Percentiles rank a stretch among this genome's conserved stretches.
phyloP scores from a whole-genome alignment of 2,329 filamentous ascomycete genomes.

The Cladosporium sp. region DNA sequence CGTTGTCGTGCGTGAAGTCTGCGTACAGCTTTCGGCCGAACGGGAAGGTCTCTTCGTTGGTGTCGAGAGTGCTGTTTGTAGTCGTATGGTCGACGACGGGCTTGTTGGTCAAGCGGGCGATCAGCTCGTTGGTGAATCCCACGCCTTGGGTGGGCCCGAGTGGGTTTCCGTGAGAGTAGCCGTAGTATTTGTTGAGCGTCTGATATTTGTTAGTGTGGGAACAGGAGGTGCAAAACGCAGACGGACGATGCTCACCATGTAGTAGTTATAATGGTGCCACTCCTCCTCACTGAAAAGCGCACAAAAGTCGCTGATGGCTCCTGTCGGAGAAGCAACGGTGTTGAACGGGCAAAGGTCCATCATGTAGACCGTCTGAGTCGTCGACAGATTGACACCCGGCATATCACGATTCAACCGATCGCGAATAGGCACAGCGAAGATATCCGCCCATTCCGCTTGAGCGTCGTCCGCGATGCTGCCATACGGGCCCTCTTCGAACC shows the following conservation, averaged over 20 bases:
- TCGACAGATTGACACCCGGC: conserved; percentile 61
- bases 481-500: conserved; percentile 61
- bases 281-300: conserved; percentile 71
- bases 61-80: conserved; percentile 74
- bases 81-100: conserved; percentile 69
- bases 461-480: conserved; percentile 47
- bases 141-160: conserved; percentile 82
- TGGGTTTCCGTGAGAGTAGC: conserved; percentile 69
- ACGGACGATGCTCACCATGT: conserved; percentile 35
- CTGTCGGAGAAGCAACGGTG: conserved; percentile 63
- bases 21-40: conserved; percentile 66
- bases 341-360: conserved; percentile 91
- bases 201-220: conserved; percentile 30
- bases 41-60: conserved; percentile 66
- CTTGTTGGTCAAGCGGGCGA: conserved; percentile 68
- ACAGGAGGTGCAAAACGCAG: neutral
- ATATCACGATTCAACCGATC: conserved; percentile 66
- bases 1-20: conserved; percentile 90
- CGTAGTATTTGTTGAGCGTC: conserved; percentile 79
- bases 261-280: conserved; percentile 78
- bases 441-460: conserved; percentile 55
- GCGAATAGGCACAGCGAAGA: conserved; percentile 66
- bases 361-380: conserved; percentile 61
- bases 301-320: conserved; percentile 66
- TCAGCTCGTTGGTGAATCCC: conserved; percentile 82